phyloP scores from a whole-genome alignment of 1,139 yeast genomes.

The Taphrina communis region DNA sequence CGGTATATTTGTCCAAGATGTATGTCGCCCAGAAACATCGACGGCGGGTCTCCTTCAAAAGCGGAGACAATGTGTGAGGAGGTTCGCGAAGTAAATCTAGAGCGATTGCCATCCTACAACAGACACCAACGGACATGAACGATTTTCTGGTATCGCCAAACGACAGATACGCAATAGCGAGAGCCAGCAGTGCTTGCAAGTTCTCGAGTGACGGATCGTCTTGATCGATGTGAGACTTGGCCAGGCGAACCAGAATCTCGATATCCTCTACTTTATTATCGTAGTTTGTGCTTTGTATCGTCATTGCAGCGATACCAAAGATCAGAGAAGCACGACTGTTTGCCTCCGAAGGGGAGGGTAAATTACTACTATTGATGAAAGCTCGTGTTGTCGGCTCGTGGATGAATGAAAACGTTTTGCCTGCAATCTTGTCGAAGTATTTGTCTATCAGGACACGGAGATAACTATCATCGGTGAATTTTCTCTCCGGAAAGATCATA shows the following conservation, averaged over 20 bases:
- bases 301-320: slow-evolving; percentile 15
- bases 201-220: slow-evolving; percentile 10
- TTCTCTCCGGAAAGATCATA: slow-evolving; percentile 1
- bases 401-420: slow-evolving; percentile 7
- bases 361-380: not conserved
- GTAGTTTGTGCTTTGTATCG: slow-evolving; percentile 8
- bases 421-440: slow-evolving; percentile 10
- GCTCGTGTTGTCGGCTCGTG: slow-evolving; percentile 7
- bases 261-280: slow-evolving; percentile 5
- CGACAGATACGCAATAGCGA: slow-evolving; percentile 2
- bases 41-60: not conserved
- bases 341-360: not conserved
- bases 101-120: slow-evolving; percentile 9
- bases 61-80: not conserved
- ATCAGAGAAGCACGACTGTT: slow-evolving; percentile 6
- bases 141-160: slow-evolving; percentile 14
- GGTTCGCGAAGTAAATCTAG: slow-evolving; percentile 6
- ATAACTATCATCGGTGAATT: slow-evolving; percentile 9
- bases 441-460: slow-evolving; percentile 15
- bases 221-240: slow-evolving; percentile 13
- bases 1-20: slow-evolving; percentile 10
- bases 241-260: slow-evolving; percentile 1
- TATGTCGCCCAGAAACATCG: slow-evolving; percentile 14
- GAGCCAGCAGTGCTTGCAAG: slow-evolving; percentile 6
- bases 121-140: slow-evolving; percentile 12